Evolutionary conservation across 2,329 filamentous ascomycete genomes (phyloP).

Genomic region (Phialemoniopsis sp.): DNA sequence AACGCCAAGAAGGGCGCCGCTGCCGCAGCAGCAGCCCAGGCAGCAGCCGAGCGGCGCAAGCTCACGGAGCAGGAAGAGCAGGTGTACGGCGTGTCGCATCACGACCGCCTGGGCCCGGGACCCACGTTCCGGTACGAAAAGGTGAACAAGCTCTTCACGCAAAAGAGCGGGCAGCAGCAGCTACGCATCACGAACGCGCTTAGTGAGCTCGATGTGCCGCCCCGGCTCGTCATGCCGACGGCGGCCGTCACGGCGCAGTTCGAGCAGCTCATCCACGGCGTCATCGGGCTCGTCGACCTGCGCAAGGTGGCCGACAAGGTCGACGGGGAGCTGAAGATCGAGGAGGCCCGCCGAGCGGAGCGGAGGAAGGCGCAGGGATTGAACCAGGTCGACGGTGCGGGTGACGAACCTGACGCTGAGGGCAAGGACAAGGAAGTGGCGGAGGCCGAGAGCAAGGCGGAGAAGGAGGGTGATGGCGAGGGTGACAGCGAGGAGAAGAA

Average conservation of each 20-base stretch:
- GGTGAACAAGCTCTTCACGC: slow-evolving; percentile 72
- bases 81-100: slow-evolving; percentile 78
- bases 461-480: background rate
- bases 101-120: slow-evolving; percentile 80
- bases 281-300: slow-evolving; percentile 66
- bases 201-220: slow-evolving; percentile 66
- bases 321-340: slow-evolving; percentile 63
- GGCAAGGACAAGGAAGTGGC: too few relatives aligned
- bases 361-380: slow-evolving; percentile 33
- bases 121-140: slow-evolving; percentile 87
- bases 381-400: slow-evolving; percentile 8
- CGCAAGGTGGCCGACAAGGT: slow-evolving; percentile 74
- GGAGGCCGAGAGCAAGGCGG: too few relatives aligned
- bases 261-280: slow-evolving; percentile 64
- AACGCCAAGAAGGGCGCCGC: slow-evolving; percentile 45
- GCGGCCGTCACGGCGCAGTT: slow-evolving; percentile 67
- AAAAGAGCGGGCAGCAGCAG: slow-evolving; percentile 73
- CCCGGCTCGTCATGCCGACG: slow-evolving; percentile 70
- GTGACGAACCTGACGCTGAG: slow-evolving; percentile 1
- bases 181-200: slow-evolving; percentile 70
- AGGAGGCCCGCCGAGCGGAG: slow-evolving; percentile 53
- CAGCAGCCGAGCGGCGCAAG: slow-evolving; percentile 57
- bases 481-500: slow-evolving; percentile 1
- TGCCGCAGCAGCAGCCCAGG: slow-evolving; percentile 35
- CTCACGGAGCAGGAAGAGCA: slow-evolving; percentile 72